Conservation (phyloP, 2,329 filamentous ascomycete genomes). For the Mycosphaerella arachidis region DNA sequence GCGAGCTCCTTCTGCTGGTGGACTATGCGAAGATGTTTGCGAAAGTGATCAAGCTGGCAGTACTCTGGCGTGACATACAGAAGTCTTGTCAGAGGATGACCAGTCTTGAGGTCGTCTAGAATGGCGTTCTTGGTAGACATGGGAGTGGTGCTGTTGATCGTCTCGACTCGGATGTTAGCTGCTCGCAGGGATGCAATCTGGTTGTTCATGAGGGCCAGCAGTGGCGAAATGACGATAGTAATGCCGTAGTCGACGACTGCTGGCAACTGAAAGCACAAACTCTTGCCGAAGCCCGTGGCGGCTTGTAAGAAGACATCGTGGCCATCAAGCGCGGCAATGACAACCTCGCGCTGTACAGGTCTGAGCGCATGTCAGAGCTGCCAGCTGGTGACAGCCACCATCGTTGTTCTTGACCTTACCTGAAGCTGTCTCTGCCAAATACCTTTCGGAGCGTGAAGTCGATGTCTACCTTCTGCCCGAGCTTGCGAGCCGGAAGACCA, state of each 20-base stretch:
- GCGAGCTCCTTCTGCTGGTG: constrained; percentile 79
- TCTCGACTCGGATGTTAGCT: constrained; percentile 73
- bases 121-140: constrained; percentile 62
- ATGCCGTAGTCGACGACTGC: constrained; percentile 84
- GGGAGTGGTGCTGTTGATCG: constrained; percentile 79
- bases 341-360: constrained; percentile 82
- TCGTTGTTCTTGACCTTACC: constrained; percentile 17
- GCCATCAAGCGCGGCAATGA: constrained; percentile 71
- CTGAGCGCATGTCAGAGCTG: constrained; percentile 40
- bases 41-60: constrained; percentile 73
- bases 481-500: constrained; percentile 16
- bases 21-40: constrained; percentile 66
- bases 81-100: constrained; percentile 75
- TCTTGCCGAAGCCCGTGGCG: constrained; percentile 86
- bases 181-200: constrained; percentile 77
- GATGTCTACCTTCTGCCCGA: constrained; percentile 32
- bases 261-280: constrained; percentile 85
- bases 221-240: constrained; percentile 83
- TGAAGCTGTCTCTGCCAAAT: constrained; percentile 33
- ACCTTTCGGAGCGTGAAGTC: constrained; percentile 36
- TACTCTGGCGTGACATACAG: constrained; percentile 93
- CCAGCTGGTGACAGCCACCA: no score
- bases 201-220: constrained; percentile 91
- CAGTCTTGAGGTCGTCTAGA: constrained; percentile 76
- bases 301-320: constrained; percentile 93